Evolutionary conservation across 169 alveolate species (phyloP), one percentile per base, ranked within the genome.

Genomic region (Amoebophrya sp.): DNA sequence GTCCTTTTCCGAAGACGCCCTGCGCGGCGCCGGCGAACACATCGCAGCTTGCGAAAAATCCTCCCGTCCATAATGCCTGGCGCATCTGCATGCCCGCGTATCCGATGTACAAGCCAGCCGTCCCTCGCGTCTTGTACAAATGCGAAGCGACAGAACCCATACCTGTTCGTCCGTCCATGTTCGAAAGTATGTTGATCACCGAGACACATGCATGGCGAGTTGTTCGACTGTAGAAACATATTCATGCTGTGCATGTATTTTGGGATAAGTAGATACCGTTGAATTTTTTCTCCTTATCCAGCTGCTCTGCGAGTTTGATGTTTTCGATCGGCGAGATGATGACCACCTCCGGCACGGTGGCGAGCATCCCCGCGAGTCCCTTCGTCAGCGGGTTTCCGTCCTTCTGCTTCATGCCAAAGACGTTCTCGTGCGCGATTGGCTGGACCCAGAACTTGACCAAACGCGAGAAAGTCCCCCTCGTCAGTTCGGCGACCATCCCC

Each of bases 281-380:
- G 90, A 88, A 88, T 40, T 41, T 39, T 18, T 58, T 58, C 7
- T 88, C 90, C 45, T 45, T 58, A n/a, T 88, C 90, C 70, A 88
- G 29, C 70, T 88, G 90, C 41, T 88, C 78, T 0, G 92, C 92
- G 0, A 90, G 40, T 58, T 90, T 90, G 29, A 43, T 78, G 26
- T 90, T 90, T 78, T 90, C 92, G 69, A 90, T 29, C 0, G 92
- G 92, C 0, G 89, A 58, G 31, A 90, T 90, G 38, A 50, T 43
- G 13, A 90, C 26, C 31, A 90, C 90, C 29, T 90, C 92, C 26
- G 92, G 92, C 29, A 90, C 43, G 29, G 92, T 90, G 39, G 92
- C 92, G 48, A 90, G 90, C 48, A 78, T 50, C 13, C 92, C 92
- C 13, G 92, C 92, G 50, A 90, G 13, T 0, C 92, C 92, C 89